These are phyloP conservation scores for Penicillium sp. DNA, from an alignment of 2,329 filamentous ascomycete species.

Conservation along the genomic window DNA sequence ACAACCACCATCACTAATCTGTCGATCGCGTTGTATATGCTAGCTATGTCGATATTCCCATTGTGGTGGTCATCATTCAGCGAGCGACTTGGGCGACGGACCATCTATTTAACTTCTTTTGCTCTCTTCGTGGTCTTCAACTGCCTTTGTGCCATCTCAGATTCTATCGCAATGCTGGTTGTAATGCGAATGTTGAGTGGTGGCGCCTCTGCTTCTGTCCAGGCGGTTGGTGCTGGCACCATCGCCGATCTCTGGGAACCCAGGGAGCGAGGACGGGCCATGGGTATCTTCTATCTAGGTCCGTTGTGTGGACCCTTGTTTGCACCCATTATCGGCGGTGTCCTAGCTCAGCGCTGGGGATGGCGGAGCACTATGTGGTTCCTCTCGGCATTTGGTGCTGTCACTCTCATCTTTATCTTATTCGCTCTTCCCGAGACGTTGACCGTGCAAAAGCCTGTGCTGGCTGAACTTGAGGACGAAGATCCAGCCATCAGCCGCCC, in stretches of 20 bases:
- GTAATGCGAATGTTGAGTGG: constrained; percentile 65
- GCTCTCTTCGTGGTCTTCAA: constrained; percentile 63
- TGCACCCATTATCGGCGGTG: constrained; percentile 68
- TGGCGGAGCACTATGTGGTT: constrained; percentile 77
- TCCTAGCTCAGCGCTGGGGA: constrained; percentile 57
- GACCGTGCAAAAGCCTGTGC: constrained; percentile 23
- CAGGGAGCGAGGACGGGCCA: constrained; percentile 64
- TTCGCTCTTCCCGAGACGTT: constrained; percentile 41
- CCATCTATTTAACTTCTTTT: constrained; percentile 71
- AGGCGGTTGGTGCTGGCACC: constrained; percentile 73
- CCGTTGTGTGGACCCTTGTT: constrained; percentile 66
- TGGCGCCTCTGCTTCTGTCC: constrained; percentile 69
- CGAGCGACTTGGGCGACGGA: constrained; percentile 60
- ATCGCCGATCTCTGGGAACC: constrained; percentile 74
- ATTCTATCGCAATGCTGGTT: constrained; percentile 65
- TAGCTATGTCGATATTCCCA: constrained; percentile 73
- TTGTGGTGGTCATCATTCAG: constrained; percentile 82
- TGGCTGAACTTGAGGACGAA: constrained; percentile 23
- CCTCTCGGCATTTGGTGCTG: constrained; percentile 58
- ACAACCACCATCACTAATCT: constrained; percentile 62
- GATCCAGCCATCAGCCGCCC: constrained; percentile 21
- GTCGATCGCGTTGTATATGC: constrained; percentile 70
- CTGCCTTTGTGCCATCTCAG: constrained; percentile 58
- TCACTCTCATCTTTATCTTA: constrained; percentile 35
- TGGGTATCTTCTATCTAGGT: constrained; percentile 74